Base-by-base conservation (phyloP, 108 stramenopile species). In the Skeletonema costatum region DNA sequence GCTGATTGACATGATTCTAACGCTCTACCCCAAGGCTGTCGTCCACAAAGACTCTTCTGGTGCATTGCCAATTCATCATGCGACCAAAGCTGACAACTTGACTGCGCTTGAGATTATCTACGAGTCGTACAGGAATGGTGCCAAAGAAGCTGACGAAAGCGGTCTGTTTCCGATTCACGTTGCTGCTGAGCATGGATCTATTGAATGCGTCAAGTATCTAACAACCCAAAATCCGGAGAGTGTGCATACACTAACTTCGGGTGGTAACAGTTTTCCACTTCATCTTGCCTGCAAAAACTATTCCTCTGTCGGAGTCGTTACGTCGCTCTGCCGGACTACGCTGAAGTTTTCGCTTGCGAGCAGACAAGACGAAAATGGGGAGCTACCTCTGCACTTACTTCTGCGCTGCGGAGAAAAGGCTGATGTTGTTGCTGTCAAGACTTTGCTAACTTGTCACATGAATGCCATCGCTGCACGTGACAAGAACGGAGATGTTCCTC, bases 11-110 rank as follows among this genome's bases (percentile, higher is more conserved):
- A 92, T 93, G 91, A 86, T 92, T n/a, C 78, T 96, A 30, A 92
- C 93, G 8, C 76, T 96, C 11, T 92, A 91, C 64, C 95, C 95
- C 3, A 96, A 93, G 77, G 95, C 92, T 51, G 74, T 96, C 41
- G 87, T 92, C 44, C 95, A 96, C 73, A 87, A 90, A 29, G 95
- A 96, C 66, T 85, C 82, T 59, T 87, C 92, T 80, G 95, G 95
- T 31, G 87, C 90, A n/a, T 68, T 96, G 36, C 95, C 95, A 30
- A 96, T 96, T 42, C 95, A 96, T 64, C 95, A 96, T 71, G 95
- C 95, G 2, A 69, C 95, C 33, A 85, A 87, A 1, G 88, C 93
- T 62, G 91, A 93, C 62, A 93, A 93, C 64, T 64, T 93, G 16
- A 74, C 88, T 32, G 95, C 92, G 14, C 80, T 96, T 50, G 95